Evolutionary conservation across 306 rosid genomes (phyloP).

Genomic region (Medicago lupulina): DNA sequence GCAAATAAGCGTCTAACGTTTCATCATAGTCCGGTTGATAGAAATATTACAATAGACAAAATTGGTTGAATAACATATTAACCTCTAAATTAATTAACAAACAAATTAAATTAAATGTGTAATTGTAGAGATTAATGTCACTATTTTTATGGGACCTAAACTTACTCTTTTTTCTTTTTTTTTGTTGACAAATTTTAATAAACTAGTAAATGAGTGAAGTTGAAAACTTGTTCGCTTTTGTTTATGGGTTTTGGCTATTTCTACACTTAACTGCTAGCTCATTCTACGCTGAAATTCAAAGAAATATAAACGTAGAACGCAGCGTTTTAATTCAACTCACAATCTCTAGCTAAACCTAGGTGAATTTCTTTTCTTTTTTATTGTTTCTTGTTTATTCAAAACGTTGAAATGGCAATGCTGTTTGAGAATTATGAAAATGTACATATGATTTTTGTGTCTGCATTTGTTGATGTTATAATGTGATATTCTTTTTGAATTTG

Average conservation of each 20-base stretch:
- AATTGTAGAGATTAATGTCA: too few species aligned
- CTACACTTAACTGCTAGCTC: conserved; percentile 18
- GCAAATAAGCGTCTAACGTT: too few species aligned
- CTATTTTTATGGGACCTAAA: too few species aligned
- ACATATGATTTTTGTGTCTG: conserved; percentile 30
- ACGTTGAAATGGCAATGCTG: conserved; percentile 28
- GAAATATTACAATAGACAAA: too few species aligned
- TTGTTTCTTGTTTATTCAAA: background rate
- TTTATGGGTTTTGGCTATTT: too few species aligned
- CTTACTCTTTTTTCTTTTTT: too few species aligned
- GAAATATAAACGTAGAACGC: background rate
- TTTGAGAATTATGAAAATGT: conserved; percentile 38
- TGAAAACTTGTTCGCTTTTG: background rate
- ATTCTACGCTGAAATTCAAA: too few species aligned
- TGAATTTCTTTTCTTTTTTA: conserved; percentile 30
- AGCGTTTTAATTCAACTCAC: conserved; percentile 36
- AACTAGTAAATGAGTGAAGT: background rate
- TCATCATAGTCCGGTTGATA: too few species aligned
- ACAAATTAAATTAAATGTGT: too few species aligned
- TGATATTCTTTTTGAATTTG: background rate
- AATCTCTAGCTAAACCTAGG: conserved; percentile 34
- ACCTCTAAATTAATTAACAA: too few species aligned
- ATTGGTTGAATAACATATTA: too few species aligned
- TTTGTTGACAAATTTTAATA: too few species aligned
- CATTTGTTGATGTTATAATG: conserved; percentile 15